These are phyloP conservation scores for Thermochaetoides thermophila DNA, from an alignment of 495 filamentous ascomycete genomes.

Conservation along the genomic window DNA sequence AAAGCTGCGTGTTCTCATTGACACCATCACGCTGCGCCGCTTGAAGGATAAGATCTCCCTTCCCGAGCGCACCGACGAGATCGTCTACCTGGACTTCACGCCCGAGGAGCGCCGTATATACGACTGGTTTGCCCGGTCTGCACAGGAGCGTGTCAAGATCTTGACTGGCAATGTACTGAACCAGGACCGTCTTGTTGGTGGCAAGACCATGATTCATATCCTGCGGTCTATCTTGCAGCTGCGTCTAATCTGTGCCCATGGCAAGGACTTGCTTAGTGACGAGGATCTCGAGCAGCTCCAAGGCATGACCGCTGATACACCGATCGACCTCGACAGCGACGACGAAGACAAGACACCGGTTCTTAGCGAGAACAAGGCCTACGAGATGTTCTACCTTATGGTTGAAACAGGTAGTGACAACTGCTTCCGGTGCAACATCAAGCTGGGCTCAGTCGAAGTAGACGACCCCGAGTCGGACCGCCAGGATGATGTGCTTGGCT, in stretches of 20 bases:
- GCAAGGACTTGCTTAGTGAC: slow-evolving; percentile 69
- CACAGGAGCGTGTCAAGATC: slow-evolving; percentile 36
- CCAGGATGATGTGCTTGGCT: slow-evolving; percentile 51
- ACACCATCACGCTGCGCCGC: slow-evolving; percentile 83
- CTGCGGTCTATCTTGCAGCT: slow-evolving; percentile 81
- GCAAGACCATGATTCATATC: slow-evolving; percentile 75
- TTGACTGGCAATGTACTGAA: slow-evolving; percentile 27
- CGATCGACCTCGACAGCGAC: slow-evolving; percentile 75
- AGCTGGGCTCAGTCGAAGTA: slow-evolving; percentile 40
- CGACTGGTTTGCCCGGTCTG: slow-evolving; percentile 39
- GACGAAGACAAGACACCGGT: slow-evolving; percentile 40
- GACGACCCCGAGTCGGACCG: slow-evolving; percentile 37
- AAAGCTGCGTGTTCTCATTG: slow-evolving; percentile 79
- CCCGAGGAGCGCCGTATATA: slow-evolving; percentile 38
- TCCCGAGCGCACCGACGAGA: slow-evolving; percentile 55
- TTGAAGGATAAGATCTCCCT: slow-evolving; percentile 82
- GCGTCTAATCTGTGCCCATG: slow-evolving; percentile 81
- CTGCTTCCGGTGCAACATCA: slow-evolving; percentile 53
- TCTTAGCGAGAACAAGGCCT: slow-evolving; percentile 50
- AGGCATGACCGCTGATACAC: slow-evolving; percentile 62
- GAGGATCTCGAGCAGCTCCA: slow-evolving; percentile 65
- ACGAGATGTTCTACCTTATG: slow-evolving; percentile 70
- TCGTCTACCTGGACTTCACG: slow-evolving; percentile 46
- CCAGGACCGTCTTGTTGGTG: slow-evolving; percentile 51
- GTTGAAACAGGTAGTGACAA: slow-evolving; percentile 55